These are phyloP conservation scores for Chrysochromulina parva DNA, from an alignment of 78 protist species.

Conservation along the genomic window DNA sequence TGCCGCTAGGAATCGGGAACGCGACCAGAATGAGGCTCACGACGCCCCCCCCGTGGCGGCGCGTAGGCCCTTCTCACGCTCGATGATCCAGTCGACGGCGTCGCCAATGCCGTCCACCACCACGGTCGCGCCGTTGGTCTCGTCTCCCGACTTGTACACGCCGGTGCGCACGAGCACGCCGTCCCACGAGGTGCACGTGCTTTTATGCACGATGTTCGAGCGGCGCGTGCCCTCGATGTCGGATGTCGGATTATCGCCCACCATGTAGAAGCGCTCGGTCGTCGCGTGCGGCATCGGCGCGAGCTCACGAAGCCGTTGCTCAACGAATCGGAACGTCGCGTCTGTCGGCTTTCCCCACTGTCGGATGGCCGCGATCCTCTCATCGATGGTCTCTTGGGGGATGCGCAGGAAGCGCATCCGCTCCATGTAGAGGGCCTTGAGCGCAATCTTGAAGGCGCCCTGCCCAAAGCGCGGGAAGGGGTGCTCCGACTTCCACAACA, in stretches of 20 bases:
- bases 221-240: conserved; percentile 46
- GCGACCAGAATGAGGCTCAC: too few species aligned
- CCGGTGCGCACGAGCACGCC: conserved; percentile 37
- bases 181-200: neutral
- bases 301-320: neutral
- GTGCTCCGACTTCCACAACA: conserved; percentile 21
- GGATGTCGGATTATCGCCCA: conserved; percentile 50
- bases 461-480: conserved; percentile 14
- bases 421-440: neutral
- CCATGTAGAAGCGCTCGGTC: conserved; percentile 33
- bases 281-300: neutral
- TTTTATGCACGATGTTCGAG: neutral
- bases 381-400: conserved; percentile 1
- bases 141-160: conserved; percentile 5
- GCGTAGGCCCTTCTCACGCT: neutral
- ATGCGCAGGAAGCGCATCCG: neutral
- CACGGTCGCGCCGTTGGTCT: neutral
- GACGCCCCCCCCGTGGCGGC: too few species aligned
- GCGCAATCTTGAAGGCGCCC: conserved; percentile 40
- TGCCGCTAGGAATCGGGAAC: too few species aligned
- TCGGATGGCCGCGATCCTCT: neutral
- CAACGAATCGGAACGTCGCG: neutral
- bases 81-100: conserved; percentile 15
- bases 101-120: neutral
- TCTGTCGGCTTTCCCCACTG: conserved; percentile 7